Conservation (phyloP, 2,329 filamentous ascomycete species). For the Stagonosporopsis cucurbitacearum region DNA sequence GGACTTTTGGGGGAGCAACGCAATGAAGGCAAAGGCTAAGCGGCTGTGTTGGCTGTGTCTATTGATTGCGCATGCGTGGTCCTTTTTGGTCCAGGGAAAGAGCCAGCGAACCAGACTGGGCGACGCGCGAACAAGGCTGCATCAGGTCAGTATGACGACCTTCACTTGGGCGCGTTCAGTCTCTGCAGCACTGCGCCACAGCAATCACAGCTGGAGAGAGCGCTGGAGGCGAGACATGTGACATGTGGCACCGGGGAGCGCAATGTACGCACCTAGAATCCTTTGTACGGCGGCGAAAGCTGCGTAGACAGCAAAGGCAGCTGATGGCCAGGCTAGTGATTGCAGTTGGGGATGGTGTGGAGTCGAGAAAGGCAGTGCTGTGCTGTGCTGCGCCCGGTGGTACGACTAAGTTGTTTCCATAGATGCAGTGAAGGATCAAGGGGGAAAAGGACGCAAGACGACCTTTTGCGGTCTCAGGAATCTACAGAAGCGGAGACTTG, state of each 20-base stretch:
- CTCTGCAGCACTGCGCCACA: conserved; percentile 11
- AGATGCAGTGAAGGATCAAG: background rate
- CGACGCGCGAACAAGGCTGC: conserved; percentile 3
- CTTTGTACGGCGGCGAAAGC: conserved; percentile 19
- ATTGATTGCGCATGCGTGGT: conserved; percentile 18
- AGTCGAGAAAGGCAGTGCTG: conserved; percentile 14
- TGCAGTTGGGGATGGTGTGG: background rate
- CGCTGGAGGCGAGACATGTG: background rate
- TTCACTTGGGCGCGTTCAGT: background rate
- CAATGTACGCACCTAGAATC: conserved; percentile 16
- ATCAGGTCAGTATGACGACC: background rate
- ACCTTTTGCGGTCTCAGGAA: background rate
- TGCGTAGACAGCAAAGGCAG: conserved; percentile 2
- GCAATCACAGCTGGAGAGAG: conserved; percentile 12
- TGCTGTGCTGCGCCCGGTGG: conserved; percentile 12
- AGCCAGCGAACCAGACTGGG: background rate
- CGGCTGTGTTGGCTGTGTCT: conserved; percentile 9
- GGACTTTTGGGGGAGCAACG: background rate
- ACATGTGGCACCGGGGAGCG: conserved; percentile 5
- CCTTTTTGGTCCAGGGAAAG: conserved; percentile 2
- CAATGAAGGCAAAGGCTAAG: background rate
- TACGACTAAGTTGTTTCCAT: conserved; percentile 11
- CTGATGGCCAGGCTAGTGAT: conserved; percentile 6
- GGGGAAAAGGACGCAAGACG: background rate
- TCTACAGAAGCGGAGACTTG: background rate